Conservation (phyloP, 225 moss, liverwort and hornwort genomes). For the Straminergon stramineum region DNA sequence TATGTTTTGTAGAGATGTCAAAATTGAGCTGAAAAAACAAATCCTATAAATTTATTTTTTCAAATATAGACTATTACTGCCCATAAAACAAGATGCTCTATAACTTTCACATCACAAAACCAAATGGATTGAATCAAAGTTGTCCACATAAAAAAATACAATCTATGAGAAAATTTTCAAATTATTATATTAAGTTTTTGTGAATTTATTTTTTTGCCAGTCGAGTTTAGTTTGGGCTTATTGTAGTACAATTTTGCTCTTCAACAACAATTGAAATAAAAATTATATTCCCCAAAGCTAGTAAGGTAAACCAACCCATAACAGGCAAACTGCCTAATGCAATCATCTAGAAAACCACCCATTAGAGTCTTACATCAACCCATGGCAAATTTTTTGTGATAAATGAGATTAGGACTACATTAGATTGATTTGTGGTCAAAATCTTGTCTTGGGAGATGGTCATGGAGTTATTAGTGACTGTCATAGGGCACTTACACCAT, state of each 20-base stretch:
- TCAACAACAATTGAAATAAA: no score
- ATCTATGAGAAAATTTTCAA: background rate
- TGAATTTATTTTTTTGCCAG: background rate
- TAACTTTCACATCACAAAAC: background rate
- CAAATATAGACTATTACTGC: background rate
- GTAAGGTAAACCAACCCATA: no score
- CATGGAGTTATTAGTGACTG: no score
- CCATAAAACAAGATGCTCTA: rapidly evolving
- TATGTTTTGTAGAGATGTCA: background rate
- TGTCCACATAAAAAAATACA: background rate
- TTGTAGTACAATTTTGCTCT: background rate
- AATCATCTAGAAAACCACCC: no score
- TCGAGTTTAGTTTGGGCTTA: background rate
- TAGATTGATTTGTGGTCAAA: no score
- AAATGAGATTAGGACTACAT: no score
- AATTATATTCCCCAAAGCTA: no score
- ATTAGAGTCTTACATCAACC: no score
- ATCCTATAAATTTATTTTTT: background rate
- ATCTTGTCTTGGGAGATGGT: no score
- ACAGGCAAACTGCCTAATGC: no score
- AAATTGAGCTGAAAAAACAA: background rate
- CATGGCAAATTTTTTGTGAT: no score
- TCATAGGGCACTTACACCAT: no score
- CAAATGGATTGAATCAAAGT: background rate
- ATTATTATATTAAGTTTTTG: background rate